Base-by-base conservation (phyloP, 352 stramenopile species). In the Saprolegnia parasitica region DNA sequence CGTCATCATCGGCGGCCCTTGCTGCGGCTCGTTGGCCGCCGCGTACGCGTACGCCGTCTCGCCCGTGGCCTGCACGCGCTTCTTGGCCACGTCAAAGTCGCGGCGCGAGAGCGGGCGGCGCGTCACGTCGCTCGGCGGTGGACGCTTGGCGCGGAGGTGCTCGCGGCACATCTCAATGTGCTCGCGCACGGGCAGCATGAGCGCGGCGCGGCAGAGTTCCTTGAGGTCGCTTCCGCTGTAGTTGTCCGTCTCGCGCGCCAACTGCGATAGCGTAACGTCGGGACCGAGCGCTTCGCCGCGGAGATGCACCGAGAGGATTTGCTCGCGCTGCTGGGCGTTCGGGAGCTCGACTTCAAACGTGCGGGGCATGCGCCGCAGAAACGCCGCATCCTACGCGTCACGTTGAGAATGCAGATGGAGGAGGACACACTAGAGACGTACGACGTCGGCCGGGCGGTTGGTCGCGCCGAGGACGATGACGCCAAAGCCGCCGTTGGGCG, bases 381-480 rank as follows among this genome's bases (percentile, higher is more conserved):
- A 98, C 16, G 96, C 96, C 42, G 89, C 81, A 74, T 99, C 93
- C n/a, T 74, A 74, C 1, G 58, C 20, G 20, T 37, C 13, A n/a
- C 5, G 20, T 11, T 35, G 24, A 20, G 24, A 2, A 73, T 13
- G 20, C 16, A 67, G 18, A 13, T 24, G 4, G 5, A 20, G 46
- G 1, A 67, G 20, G n/a, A n/a, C n/a, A n/a, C n/a, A 56, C 35
- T 26, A n/a, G n/a, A 20, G 5, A 46, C 73, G 9, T 65, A 84
- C 78, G 1, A 98, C 84, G 39, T 96, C 91, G 0, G 80, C 81
- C 0, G 91, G 91, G 1, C 91, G 90, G 76, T 99, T 99, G 0
- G 96, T 99, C 1, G 96, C 96, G 23, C 96, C 97, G 68, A 99
- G 83, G 20, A 99, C 89, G 68, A 99, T 95, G 47, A 99, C 93